A percentile compares a stretch with the other conserved stretches of the same genome.
phyloP scores from a whole-genome alignment of 805 yeast species.

The Yueomyces sinensis region DNA sequence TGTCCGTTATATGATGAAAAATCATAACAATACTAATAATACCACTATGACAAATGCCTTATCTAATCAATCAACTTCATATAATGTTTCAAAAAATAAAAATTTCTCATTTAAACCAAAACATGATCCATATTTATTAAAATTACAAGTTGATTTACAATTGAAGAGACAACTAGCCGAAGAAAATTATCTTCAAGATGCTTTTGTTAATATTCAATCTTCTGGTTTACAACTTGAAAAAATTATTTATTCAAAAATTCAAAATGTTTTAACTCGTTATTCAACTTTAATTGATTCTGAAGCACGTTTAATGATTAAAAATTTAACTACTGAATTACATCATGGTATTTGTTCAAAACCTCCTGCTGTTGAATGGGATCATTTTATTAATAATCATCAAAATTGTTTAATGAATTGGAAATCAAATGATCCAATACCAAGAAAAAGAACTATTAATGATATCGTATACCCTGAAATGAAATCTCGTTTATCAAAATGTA shows the following conservation, averaged over 20 bases:
- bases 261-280: constrained; percentile 40
- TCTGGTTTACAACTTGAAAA: constrained; percentile 54
- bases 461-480: constrained; percentile 40
- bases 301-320: constrained; percentile 40
- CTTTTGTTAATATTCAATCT: constrained; percentile 48
- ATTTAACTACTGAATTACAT: constrained; percentile 30
- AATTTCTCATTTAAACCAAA: constrained; percentile 19
- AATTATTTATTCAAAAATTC: constrained; percentile 49
- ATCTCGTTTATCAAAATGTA: constrained; percentile 36
- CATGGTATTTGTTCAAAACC: constrained; percentile 40
- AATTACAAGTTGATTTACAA: constrained; percentile 50
- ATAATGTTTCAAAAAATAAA: constrained; percentile 2
- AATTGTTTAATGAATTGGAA: constrained; percentile 29
- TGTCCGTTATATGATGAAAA: constrained; percentile 26
- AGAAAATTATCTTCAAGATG: constrained; percentile 54
- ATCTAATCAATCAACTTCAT: constrained; percentile 3
- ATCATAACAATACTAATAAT: constrained; percentile 9
- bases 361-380: constrained; percentile 58
- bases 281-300: constrained; percentile 39
- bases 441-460: constrained; percentile 36
- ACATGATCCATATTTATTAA: constrained; percentile 52
- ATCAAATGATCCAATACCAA: constrained; percentile 28
- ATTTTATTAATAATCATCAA: constrained; percentile 36
- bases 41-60: constrained; percentile 8
- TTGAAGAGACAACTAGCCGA: constrained; percentile 46